These are phyloP conservation scores for Narthecium ossifragum DNA, from an alignment of 106 monocot genomes.

Conservation along the genomic window DNA sequence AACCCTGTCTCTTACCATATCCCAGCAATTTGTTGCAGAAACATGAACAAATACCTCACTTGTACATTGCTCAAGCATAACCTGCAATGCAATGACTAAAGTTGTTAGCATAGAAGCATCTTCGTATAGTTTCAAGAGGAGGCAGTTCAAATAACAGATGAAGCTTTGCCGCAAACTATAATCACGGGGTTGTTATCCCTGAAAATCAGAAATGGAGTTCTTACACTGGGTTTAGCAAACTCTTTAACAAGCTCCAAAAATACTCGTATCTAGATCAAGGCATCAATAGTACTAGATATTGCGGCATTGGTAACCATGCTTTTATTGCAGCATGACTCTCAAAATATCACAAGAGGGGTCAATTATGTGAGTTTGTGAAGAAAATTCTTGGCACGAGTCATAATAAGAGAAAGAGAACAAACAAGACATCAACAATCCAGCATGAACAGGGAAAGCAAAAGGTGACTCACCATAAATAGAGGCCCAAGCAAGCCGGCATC, in stretches of 20 bases:
- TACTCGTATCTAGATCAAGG: background rate
- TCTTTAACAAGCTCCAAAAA: background rate
- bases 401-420: background rate
- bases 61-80: slow-evolving; percentile 60
- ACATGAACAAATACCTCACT: slow-evolving; percentile 70
- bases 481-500: slow-evolving; percentile 74
- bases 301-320: background rate
- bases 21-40: slow-evolving; percentile 76
- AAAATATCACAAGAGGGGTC: too few relatives aligned
- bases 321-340: background rate
- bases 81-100: slow-evolving; percentile 39
- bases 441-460: background rate
- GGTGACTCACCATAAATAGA: slow-evolving; percentile 75
- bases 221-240: background rate
- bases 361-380: too few relatives aligned
- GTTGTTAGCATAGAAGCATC: too few relatives aligned
- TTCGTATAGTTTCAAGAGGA: background rate
- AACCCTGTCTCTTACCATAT: slow-evolving; percentile 80
- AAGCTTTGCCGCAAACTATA: background rate
- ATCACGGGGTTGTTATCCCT: background rate
- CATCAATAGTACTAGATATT: background rate
- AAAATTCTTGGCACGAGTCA: background rate
- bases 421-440: background rate
- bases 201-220: background rate
- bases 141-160: background rate